Evolutionary conservation across 2,329 filamentous ascomycete genomes (phyloP), one percentile per base, ranked within the genome.

Genomic region (Paecilomyces dactylethromorphus): DNA sequence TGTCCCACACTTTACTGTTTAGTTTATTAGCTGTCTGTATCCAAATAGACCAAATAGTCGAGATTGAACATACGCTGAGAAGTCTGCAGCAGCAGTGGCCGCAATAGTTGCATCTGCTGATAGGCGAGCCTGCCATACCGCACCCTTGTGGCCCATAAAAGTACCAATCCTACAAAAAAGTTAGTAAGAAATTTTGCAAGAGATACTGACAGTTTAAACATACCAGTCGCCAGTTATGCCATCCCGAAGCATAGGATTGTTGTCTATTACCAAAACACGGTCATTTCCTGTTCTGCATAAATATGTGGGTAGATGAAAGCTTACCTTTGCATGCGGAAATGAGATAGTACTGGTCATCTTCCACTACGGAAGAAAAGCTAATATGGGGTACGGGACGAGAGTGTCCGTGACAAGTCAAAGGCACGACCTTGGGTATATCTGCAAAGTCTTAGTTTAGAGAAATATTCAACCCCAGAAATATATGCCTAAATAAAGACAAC

Each of bases 241-340:
- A 78, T 97, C 91, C 65, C 94, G 90, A 67, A 99, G 88, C 92
- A 97, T 97, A 55, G 94, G 94, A 74, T 97, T 97, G 71, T 93
- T 93, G 81, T 99, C 94, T 92, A 74, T 58, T 60, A 60, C 53
- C 52, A 18, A 53, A 15, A 52, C 24, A 5, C 68, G 33, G 21
- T 55, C 24, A 56, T 12, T 24, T 63, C n/a, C 54, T 65, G 56
- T 52, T 59, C 29, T n/a, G 18, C 56, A 45, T 13, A 13, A 12
- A 51, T 26, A 22, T 51, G 21, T 21, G 13, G 57, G 55, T 54
- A 7, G 29, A 53, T 49, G 49, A 49, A 55, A 59, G 54, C 59
- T 57, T 71, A 91, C 89, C 89, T 82, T 96, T 96, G 81, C 91
- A 94, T 65, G 92, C 92, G 26, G 92, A 96, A 64, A 97, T 92